Evolutionary conservation across 2,329 filamentous ascomycete genomes (phyloP).

Genomic region (Curvularia spicifera): DNA sequence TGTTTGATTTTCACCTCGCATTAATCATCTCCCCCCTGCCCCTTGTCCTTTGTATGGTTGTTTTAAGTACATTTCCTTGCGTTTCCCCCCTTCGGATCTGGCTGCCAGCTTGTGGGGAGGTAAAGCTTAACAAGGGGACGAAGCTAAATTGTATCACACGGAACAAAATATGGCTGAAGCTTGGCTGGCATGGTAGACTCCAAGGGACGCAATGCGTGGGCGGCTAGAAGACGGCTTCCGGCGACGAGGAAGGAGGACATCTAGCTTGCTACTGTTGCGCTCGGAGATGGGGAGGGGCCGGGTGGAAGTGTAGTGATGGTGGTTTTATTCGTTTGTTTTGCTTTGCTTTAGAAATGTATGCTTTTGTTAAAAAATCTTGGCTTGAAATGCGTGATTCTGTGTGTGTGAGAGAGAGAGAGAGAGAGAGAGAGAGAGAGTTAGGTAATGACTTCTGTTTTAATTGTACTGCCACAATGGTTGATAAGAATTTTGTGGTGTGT

Average conservation of each 20-base stretch:
- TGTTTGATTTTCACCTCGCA: constrained; percentile 39
- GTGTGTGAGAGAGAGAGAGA: too few relatives aligned
- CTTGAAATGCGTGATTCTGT: background rate
- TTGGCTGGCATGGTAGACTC: constrained; percentile 28
- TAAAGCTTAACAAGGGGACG: constrained; percentile 47
- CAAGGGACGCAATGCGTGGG: constrained; percentile 27
- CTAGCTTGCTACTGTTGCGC: constrained; percentile 38
- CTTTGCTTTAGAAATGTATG: constrained; percentile 21
- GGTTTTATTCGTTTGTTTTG: constrained; percentile 20
- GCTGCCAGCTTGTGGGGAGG: constrained; percentile 53
- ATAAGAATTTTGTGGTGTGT: too few relatives aligned
- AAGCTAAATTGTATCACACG: constrained; percentile 45
- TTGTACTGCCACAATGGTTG: too few relatives aligned
- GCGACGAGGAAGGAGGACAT: constrained; percentile 29
- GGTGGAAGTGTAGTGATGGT: constrained; percentile 16
- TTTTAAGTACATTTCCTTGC: constrained; percentile 36
- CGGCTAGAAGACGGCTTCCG: constrained; percentile 40
- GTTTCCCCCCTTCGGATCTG: constrained; percentile 48
- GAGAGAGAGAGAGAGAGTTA: too few relatives aligned
- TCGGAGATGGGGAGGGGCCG: constrained; percentile 19
- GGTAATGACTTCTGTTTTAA: too few relatives aligned
- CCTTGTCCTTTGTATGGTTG: constrained; percentile 37
- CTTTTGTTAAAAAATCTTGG: constrained; percentile 7
- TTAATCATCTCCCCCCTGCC: constrained; percentile 40
- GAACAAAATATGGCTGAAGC: constrained; percentile 21